Evolutionary conservation across 305 asterid genomes (phyloP).

Genomic region (Coffea humblotiana): DNA sequence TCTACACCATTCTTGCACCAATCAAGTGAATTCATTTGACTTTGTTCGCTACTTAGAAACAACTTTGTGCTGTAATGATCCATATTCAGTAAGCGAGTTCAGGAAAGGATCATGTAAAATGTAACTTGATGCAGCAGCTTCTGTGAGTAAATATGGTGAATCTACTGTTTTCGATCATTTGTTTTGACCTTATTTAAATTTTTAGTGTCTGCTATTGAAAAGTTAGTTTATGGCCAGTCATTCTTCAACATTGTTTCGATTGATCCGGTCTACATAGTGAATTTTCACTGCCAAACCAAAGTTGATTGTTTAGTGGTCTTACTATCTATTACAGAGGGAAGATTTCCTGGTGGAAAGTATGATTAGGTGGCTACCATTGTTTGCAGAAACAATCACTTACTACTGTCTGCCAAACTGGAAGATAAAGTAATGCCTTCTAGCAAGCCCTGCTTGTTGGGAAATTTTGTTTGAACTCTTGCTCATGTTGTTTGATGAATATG

Average conservation of each 20-base stretch:
- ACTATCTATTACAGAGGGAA: neutral
- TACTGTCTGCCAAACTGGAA: neutral
- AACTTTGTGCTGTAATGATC: neutral
- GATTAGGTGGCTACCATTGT: neutral
- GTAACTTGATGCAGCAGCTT: slow-evolving; percentile 16
- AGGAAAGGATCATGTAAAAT: slow-evolving; percentile 8
- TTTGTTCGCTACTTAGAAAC: neutral
- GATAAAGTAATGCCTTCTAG: neutral
- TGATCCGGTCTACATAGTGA: neutral
- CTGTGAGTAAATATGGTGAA: slow-evolving; percentile 4
- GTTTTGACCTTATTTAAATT: neutral
- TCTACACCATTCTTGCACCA: slow-evolving; percentile 67
- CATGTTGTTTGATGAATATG: neutral
- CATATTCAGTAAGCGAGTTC: neutral
- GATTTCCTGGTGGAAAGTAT: neutral
- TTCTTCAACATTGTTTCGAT: neutral
- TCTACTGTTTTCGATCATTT: neutral
- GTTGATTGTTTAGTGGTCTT: neutral
- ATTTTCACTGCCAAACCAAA: neutral
- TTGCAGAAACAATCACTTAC: neutral
- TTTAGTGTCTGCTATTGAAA: neutral
- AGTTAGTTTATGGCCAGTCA: neutral
- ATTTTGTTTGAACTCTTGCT: neutral
- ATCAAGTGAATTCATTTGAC: slow-evolving; percentile 38
- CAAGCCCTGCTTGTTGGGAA: neutral